phyloP scores from a whole-genome alignment of 306 rosid genomes.

The Arachis stenosperma region DNA sequence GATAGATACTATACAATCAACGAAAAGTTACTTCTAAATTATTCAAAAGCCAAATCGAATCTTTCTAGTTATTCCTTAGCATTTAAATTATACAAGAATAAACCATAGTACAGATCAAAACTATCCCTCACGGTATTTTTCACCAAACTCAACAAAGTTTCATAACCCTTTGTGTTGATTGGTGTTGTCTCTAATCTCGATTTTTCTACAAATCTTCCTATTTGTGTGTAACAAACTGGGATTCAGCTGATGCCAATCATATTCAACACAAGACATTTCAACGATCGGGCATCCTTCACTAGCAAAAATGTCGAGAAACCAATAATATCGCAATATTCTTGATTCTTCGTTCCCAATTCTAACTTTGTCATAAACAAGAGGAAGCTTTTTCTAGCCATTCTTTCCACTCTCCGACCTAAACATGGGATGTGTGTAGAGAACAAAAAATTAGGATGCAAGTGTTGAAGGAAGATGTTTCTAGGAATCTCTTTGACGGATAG shows the following conservation, averaged over 20 bases:
- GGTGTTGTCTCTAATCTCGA: constrained; percentile 70
- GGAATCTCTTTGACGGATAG: constrained; percentile 93
- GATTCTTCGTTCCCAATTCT: constrained; percentile 60
- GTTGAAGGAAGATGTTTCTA: constrained; percentile 69
- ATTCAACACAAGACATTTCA: constrained; percentile 91
- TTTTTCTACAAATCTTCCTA: constrained; percentile 79
- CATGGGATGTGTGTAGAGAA: constrained; percentile 96
- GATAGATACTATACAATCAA: constrained; percentile 60
- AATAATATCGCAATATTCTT: constrained; percentile 64
- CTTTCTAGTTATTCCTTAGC: constrained; percentile 79
- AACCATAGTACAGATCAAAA: constrained; percentile 86
- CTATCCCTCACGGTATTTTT: constrained; percentile 89
- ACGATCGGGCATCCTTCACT: constrained; percentile 90
- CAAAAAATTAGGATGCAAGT: constrained; percentile 61
- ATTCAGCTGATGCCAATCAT: constrained; percentile 84
- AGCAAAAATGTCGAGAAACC: constrained; percentile 73
- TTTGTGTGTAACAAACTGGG: constrained; percentile 85
- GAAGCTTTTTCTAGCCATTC: constrained; percentile 76
- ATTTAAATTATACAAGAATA: constrained; percentile 83
- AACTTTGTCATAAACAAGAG: constrained; percentile 80
- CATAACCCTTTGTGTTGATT: constrained; percentile 78
- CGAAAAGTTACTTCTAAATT: constrained; percentile 77
- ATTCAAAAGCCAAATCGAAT: constrained; percentile 67
- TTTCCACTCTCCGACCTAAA: constrained; percentile 95
- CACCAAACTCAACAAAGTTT: constrained; percentile 80